A percentile compares a stretch with the other conserved stretches of the same genome.
phyloP scores from a whole-genome alignment of 345 rosid species.

The Aurinia saxatilis region DNA sequence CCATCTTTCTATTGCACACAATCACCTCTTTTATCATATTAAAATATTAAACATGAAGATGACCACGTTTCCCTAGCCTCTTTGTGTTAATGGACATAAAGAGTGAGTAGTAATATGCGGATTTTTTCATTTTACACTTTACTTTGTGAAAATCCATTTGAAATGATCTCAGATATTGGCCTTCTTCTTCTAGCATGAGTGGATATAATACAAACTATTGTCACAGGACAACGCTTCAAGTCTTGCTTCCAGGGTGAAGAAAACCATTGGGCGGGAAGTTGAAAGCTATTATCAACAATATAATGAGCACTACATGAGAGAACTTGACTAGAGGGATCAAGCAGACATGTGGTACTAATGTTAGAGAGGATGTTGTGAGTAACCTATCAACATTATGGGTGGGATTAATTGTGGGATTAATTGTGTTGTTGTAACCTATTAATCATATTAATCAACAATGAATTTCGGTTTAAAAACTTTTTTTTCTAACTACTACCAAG shows the following conservation, averaged over 20 bases:
- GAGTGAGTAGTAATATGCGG: too few species aligned
- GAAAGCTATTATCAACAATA: conserved; percentile 89
- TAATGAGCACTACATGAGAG: conserved; percentile 81
- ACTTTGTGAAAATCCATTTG: background rate
- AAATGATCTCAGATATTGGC: background rate
- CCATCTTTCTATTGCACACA: too few species aligned
- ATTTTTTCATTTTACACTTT: background rate
- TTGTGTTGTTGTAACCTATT: too few species aligned
- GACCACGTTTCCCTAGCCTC: too few species aligned
- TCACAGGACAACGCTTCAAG: conserved; percentile 85
- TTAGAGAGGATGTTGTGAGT: too few species aligned
- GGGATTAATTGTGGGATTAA: too few species aligned
- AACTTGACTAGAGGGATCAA: conserved; percentile 91
- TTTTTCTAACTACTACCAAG: too few species aligned
- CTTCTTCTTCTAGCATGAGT: conserved; percentile 1
- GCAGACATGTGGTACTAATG: conserved; percentile 99
- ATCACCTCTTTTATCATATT: background rate
- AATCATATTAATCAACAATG: too few species aligned
- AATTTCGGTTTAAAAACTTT: too few species aligned
- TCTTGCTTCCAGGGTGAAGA: conserved; percentile 88
- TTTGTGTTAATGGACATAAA: too few species aligned
- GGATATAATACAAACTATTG: background rate
- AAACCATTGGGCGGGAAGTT: conserved; percentile 94
- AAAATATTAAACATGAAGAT: background rate
- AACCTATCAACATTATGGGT: too few species aligned